Evolutionary conservation across 2,329 filamentous ascomycete species (phyloP).

Genomic region (Ophiostoma perfectum): DNA sequence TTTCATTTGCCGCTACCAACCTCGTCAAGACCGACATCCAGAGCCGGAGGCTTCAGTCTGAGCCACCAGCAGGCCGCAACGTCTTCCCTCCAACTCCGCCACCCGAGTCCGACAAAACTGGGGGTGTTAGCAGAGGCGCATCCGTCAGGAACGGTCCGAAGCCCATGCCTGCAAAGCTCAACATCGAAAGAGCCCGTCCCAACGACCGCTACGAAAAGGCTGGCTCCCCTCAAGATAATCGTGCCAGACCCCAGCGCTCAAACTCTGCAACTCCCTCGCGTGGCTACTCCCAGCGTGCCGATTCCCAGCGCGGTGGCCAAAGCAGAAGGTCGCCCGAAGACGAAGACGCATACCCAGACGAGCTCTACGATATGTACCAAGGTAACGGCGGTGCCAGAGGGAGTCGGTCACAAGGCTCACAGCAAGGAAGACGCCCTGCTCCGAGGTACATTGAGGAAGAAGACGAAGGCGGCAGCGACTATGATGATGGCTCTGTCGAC

Average conservation of each 20-base stretch:
- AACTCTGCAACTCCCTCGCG: constrained; percentile 44
- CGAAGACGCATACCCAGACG: constrained; percentile 60
- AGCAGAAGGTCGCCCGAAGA: constrained; percentile 45
- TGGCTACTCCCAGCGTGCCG: constrained; percentile 41
- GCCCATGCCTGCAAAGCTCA: constrained; percentile 57
- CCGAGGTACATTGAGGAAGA: constrained; percentile 73
- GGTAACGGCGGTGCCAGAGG: constrained; percentile 38
- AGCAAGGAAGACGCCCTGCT: constrained; percentile 34
- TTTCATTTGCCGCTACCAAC: constrained; percentile 89
- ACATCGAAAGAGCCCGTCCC: constrained; percentile 52
- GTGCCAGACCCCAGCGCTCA: constrained; percentile 36
- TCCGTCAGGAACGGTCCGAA: constrained; percentile 59
- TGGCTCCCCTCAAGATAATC: constrained; percentile 41
- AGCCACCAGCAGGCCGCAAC: constrained; percentile 71
- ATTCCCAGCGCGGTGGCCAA: constrained; percentile 38
- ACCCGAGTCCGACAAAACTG: constrained; percentile 71
- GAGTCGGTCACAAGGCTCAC: constrained; percentile 36
- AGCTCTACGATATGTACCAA: constrained; percentile 62
- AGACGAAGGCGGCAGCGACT: constrained; percentile 63
- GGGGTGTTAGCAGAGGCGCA: constrained; percentile 45
- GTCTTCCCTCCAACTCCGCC: constrained; percentile 98
- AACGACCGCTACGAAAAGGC: constrained; percentile 53
- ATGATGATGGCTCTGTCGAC: constrained; percentile 65
- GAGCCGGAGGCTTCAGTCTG: constrained; percentile 78
- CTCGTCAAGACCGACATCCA: constrained; percentile 80